Evolutionary conservation across 2,329 filamentous ascomycete species (phyloP), one percentile per base, ranked within the genome.

Genomic region (Dothistroma septosporum): DNA sequence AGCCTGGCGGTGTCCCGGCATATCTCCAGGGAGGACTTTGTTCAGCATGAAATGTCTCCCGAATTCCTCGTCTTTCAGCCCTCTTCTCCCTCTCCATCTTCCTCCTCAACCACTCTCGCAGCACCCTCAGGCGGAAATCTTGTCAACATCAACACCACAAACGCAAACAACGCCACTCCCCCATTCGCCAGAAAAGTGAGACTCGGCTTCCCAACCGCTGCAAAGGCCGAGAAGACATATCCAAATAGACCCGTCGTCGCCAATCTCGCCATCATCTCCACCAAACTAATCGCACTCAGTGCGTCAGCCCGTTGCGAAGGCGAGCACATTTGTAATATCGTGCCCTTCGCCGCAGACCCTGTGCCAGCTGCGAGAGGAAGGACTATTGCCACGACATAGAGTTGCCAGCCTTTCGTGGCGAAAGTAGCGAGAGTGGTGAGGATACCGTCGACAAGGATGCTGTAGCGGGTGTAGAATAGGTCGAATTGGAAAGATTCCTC

Each of bases 321-420:
- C 0, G 85, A 77, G 49, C 86, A 86, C 86, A 90, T 87, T 59
- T 88, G 83, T 0, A 88, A 82, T 61, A 90, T 89, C n/a, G 87
- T 85, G 0, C 87, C 88, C 65, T 90, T 91, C 1, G 87, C 86
- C 0, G 87, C 86, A 0, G 87, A 82, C 0, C 86, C 87, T 0
- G 87, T 87, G 0, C 88, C 88, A 0, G 87, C 87, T 0, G 85
- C 87, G 32, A 90, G 83, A 0, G 88, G 88, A 0, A 91, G 78
- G 1, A 90, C 70, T 28, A 84, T 81, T 0, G 86, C 86, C 1
- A 87, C 83, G 0, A 89, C 73, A 67, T 88, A 90, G 52, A 90
- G 84, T 65, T 91, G 87, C 85, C 86, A 90, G 1, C 81, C 80
- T 53, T 83, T 61, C 0, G 81, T 84, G 0, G 86, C 85, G 63